These are phyloP conservation scores for Hemisphaericaspora lyxosophila DNA, from an alignment of 1,139 yeast species.

Conservation along the genomic window DNA sequence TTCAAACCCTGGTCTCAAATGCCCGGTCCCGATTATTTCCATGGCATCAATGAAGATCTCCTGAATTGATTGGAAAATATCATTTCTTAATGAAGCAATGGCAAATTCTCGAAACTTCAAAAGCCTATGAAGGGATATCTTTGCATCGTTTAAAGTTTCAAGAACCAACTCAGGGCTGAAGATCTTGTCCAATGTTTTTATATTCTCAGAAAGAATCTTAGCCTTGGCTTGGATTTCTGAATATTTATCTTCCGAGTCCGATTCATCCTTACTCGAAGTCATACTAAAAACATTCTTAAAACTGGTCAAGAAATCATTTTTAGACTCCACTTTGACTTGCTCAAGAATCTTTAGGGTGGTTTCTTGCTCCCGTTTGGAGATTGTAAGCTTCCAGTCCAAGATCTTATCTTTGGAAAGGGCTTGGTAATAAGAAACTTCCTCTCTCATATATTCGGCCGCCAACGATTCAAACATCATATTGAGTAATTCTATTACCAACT, in stretches of 20 bases:
- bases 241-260: slow-evolving; percentile 23
- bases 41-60: slow-evolving; percentile 67
- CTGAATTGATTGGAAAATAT: slow-evolving; percentile 42
- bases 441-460: slow-evolving; percentile 51
- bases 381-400: slow-evolving; percentile 33
- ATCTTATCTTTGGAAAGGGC: slow-evolving; percentile 27
- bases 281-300: slow-evolving; percentile 62
- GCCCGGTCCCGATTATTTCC: slow-evolving; percentile 64
- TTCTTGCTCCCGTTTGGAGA: slow-evolving; percentile 40
- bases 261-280: slow-evolving; percentile 22
- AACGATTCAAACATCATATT: slow-evolving; percentile 51
- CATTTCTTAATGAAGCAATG: slow-evolving; percentile 31
- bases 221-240: slow-evolving; percentile 47
- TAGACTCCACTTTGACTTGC: slow-evolving; percentile 40
- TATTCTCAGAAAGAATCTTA: slow-evolving; percentile 43
- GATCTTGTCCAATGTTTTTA: slow-evolving; percentile 40
- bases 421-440: slow-evolving; percentile 37
- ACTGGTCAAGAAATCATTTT: slow-evolving; percentile 51
- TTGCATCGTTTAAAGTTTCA: slow-evolving; percentile 41
- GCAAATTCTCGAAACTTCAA: slow-evolving; percentile 34
- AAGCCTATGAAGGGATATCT: slow-evolving; percentile 33
- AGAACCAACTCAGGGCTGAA: slow-evolving; percentile 44
- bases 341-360: slow-evolving; percentile 40
- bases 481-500: slow-evolving; percentile 37
- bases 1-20: slow-evolving; percentile 77